Base-by-base conservation (phyloP, 306 rosid genomes). In the Canavalia ensiformis region DNA sequence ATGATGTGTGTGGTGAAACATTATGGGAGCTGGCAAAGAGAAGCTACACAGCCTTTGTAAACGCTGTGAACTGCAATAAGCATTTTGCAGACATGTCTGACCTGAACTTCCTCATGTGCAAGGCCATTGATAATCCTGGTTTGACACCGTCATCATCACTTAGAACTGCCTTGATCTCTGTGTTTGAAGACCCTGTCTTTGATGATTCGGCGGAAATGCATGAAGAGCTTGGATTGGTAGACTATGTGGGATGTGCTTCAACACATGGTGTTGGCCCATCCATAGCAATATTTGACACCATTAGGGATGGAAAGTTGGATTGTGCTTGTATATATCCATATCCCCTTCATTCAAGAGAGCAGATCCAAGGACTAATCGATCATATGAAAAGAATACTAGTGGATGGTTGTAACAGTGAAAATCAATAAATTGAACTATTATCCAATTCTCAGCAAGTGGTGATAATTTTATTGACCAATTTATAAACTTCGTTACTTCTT, bases 11-110 rank as follows among this genome's bases (percentile, higher is more conserved):
- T 28, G 94, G 85, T 62, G 97, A 87, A 54, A 74, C 82, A 25
- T 66, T 93, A 3, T 95, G 99, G 99, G 97, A 91, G 37, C 81
- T 91, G 83, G 96, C 97, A 52, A 79, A 81, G 54, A 92, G 91
- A 90, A 84, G 89, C 88, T 89, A 88, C 88, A 12, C 49, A 5
- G 37, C 98, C 85, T 88, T 84, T 37, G 86, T 81, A 47, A 84
- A 85, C 68, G 90, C 97, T 30, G 81, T 86, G 89, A 86, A 85
- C 50, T 66, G 46, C 86, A 95, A 95, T 88, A 95, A 93, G 89
- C 97, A 95, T 85, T 91, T 93, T 87, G 11, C 97, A 6, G 99
- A 95, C 83, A 95, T 95, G 98, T 85, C 98, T 54, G 99, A 93
- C 75, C 88, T 93, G 67, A 95, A 95, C 92, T 95, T 59, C 86